Base-by-base conservation (phyloP, 805 yeast species). In the Pichia cephalocereana region DNA sequence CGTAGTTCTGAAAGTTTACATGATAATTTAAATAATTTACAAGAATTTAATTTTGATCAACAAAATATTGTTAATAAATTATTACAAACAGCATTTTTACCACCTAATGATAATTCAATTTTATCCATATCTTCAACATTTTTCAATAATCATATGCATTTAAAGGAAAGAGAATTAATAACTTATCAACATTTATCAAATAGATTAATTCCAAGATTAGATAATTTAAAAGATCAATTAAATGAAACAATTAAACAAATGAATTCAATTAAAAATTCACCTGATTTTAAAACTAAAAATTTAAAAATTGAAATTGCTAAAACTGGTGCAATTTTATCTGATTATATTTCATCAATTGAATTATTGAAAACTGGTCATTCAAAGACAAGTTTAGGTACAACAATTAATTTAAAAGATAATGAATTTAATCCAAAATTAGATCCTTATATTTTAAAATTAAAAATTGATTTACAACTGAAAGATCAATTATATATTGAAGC, bases 401-500 rank as follows among this genome's bases (percentile, higher is more conserved):
- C 48, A 8, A 41, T 62, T 43, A 60, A 56, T 31, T 54, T 58
- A 14, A 46, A 46, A 14, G 48, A 53, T 26, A 42, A 45, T 27
- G 60, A 58, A 37, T 46, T 50, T 44, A 60, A 50, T 14, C 60
- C 60, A 47, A 66, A 54, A 46, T 57, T 70, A 49, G 90, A 83
- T 61, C 89, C 90, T 8, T 83, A 79, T 55, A 57, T 82, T 43
- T 67, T 80, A 43, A 80, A 81, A 59, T 63, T 80, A 40, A 78
- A 73, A 60, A 66, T 83, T 50, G 87, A 82, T 57, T 65, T 80
- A 47, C 89, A 83, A 63, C 67, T 83, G 60, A 80, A 79, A 54
- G 72, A 76, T 55, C 89, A 83, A 60, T 57, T 77, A 38, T 68
- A 72, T 47, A 83, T 81, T 55, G 90, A 83, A 60, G 77, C 76